A percentile compares a stretch with the other conserved stretches of the same genome.
phyloP scores from a whole-genome alignment of 2,329 filamentous ascomycete species.

The Cryphonectria nitschkei region DNA sequence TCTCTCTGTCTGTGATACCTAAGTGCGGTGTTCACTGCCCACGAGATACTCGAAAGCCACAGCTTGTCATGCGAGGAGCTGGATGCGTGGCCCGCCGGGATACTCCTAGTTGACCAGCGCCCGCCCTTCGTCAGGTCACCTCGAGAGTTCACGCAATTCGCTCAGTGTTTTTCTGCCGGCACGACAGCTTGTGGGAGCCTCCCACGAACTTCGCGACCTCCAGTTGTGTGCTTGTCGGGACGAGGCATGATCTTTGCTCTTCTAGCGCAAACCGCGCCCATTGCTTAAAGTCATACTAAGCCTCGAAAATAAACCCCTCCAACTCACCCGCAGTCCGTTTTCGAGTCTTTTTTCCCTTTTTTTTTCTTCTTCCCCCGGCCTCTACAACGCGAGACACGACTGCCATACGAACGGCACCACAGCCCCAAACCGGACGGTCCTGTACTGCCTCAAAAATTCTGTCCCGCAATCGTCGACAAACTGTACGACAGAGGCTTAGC shows the following conservation, averaged over 20 bases:
- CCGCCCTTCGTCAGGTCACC: slow-evolving; percentile 32
- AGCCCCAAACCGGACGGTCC: slow-evolving; percentile 22
- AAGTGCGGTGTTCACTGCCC: slow-evolving; percentile 46
- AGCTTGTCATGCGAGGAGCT: slow-evolving; percentile 30
- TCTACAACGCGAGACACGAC: slow-evolving; percentile 28
- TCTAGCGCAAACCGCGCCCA: slow-evolving; percentile 26
- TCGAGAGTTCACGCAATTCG: slow-evolving; percentile 31
- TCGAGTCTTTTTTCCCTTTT: slow-evolving; percentile 18
- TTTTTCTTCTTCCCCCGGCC: slow-evolving; percentile 1
- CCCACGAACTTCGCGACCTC: slow-evolving; percentile 33
- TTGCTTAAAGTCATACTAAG: slow-evolving; percentile 26
- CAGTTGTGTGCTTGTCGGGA: slow-evolving; percentile 28
- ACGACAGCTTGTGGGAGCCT: slow-evolving; percentile 28
- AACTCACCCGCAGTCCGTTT: slow-evolving; percentile 10
- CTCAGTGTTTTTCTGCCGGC: slow-evolving; percentile 33
- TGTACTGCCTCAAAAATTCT: slow-evolving; percentile 24
- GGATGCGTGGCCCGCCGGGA: slow-evolving; percentile 33
- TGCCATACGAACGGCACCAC: slow-evolving; percentile 26
- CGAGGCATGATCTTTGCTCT: slow-evolving; percentile 28
- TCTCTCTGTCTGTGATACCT: slow-evolving; percentile 41
- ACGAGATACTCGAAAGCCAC: slow-evolving; percentile 31
- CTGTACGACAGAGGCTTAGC: slow-evolving; percentile 26
- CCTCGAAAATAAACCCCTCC: slow-evolving; percentile 23
- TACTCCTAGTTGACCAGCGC: slow-evolving; percentile 34
- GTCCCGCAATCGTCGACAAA: slow-evolving; percentile 25